Evolutionary conservation across 1,139 yeast genomes (phyloP), one percentile per base, ranked within the genome.

Genomic region (Magnusiomyces sp.): DNA sequence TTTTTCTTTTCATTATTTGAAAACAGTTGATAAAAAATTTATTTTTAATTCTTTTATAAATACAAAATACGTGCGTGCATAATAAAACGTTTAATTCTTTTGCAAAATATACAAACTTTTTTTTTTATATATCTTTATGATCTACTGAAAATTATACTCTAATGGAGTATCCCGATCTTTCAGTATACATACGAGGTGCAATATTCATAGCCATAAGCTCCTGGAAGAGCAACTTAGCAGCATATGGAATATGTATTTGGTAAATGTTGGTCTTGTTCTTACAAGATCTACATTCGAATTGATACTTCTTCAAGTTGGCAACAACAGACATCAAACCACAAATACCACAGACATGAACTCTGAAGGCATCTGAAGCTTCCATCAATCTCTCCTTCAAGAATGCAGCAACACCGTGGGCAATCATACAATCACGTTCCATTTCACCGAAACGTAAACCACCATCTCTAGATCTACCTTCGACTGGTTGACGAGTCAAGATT

Each of bases 371-470:
- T 0, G 97, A 89, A 2, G 97, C 97, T 69, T 92, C 98, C 97
- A 92, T 90, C 68, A 92, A 76, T 68, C 99, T 80, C 71, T 92
- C 99, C 71, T 90, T 88, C 71, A 92, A 77, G 74, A 92, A 92
- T 7, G 97, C 95, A 1, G 98, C 97, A 2, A 97, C 97, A 67
- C 98, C 98, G 68, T 92, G 97, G 3, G 98, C 98, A 76, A 92
- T 92, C 95, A 94, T 92, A 84, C 98, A 92, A 76, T 94, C 98
- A 75, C 98, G 88, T 72, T 92, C 99, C 99, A 92, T 92, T 73
- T 92, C 99, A 66, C 99, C 99, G 79, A 92, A 94, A 71, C 99
- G 89, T 68, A 92, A 76, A 60, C 99, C 99, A 80, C 99, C 99
- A 71, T 92, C 98, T 73, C 98, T 81, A 23, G 97, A 90, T 72